Evolutionary conservation across 2,329 filamentous ascomycete species (phyloP), one percentile per base, ranked within the genome.

Genomic region (Phialophora tarda): DNA sequence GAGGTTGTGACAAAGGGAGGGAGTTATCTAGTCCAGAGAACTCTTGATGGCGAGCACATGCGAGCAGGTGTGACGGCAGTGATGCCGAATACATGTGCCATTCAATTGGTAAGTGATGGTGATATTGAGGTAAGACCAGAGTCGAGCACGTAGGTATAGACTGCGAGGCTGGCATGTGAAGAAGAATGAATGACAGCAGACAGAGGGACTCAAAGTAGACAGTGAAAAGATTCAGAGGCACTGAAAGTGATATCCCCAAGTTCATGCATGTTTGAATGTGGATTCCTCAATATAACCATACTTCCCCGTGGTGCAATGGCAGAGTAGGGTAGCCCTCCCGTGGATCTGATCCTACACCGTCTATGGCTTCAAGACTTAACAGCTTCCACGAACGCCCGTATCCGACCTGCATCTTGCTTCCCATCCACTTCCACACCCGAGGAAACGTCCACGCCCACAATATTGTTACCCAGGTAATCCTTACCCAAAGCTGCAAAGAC

Each of bases 361-460:
- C 23, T 14, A 51, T 26, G 48, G 48, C 12, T 17, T 67, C 54
- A 62, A 23, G 38, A 78, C 77, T 95, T 95, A 0, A 89, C 91
- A 41, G 88, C 87, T 75, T 86, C 85, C 48, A 98, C 83, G 78
- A 99, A 99, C 3, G 85, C 86, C 69, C 83, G 82, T 72, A 99
- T 98, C 81, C 90, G 96, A 21, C 87, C 86, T 64, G 94, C 74
- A 77, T 89, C 91, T 79, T 99, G 95, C 75, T 87, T 82, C 2
- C 93, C 94, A 72, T 90, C 86, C 41, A 88, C 88, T 79, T 98
- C 95, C 2, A 99, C 93, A 0, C 96, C 96, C 74, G 92, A 97
- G 78, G 93, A 97, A 23, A 97, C 92, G 81, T 99, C 95, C 3
- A 99, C 91, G 1, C 90, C 93, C 38, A 93, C 81, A 12, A 97